Evolutionary conservation across 805 yeast species (phyloP).

Genomic region (Metschnikowia henanensis): DNA sequence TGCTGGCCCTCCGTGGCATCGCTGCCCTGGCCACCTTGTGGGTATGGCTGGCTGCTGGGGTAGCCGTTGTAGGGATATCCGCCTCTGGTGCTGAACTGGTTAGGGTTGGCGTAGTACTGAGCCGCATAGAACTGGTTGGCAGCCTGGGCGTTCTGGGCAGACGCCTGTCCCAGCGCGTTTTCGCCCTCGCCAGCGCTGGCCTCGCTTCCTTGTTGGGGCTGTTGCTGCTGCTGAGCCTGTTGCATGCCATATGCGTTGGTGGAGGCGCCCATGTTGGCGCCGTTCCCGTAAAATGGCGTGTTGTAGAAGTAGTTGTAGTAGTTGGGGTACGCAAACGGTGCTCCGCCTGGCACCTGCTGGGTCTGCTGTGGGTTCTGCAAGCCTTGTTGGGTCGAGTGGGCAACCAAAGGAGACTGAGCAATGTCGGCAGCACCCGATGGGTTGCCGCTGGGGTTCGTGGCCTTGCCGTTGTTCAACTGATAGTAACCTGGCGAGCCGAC

Average conservation of each 20-base stretch:
- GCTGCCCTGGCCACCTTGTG: slow-evolving; percentile 17
- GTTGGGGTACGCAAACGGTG: slow-evolving; percentile 42
- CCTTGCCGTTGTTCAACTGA: slow-evolving; percentile 30
- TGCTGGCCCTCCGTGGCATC: slow-evolving; percentile 21
- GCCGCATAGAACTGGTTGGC: slow-evolving; percentile 20
- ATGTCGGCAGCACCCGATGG: slow-evolving; percentile 21
- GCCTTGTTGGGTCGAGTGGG: slow-evolving; percentile 24
- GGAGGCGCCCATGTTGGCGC: slow-evolving; percentile 26
- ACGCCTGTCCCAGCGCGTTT: slow-evolving; percentile 13
- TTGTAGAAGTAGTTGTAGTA: slow-evolving; percentile 43
- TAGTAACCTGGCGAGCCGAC: slow-evolving; percentile 17
- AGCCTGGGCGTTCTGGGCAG: slow-evolving; percentile 16
- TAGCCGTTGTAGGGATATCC: slow-evolving; percentile 23
- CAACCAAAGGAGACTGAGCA: slow-evolving; percentile 34
- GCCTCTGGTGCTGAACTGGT: slow-evolving; percentile 22
- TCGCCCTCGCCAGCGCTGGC: slow-evolving; percentile 14
- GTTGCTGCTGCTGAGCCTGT: slow-evolving; percentile 27
- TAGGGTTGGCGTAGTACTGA: slow-evolving; percentile 21
- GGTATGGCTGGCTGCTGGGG: slow-evolving; percentile 21
- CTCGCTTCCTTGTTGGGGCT: slow-evolving; percentile 17
- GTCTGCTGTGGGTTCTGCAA: slow-evolving; percentile 29
- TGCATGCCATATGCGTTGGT: slow-evolving; percentile 19
- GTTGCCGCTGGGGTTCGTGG: slow-evolving; percentile 25
- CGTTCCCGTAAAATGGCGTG: slow-evolving; percentile 41
- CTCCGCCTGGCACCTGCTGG: slow-evolving; percentile 35